Evolutionary conservation across 257 asterid genomes (phyloP).

Genomic region (Knoxia roxburghii): DNA sequence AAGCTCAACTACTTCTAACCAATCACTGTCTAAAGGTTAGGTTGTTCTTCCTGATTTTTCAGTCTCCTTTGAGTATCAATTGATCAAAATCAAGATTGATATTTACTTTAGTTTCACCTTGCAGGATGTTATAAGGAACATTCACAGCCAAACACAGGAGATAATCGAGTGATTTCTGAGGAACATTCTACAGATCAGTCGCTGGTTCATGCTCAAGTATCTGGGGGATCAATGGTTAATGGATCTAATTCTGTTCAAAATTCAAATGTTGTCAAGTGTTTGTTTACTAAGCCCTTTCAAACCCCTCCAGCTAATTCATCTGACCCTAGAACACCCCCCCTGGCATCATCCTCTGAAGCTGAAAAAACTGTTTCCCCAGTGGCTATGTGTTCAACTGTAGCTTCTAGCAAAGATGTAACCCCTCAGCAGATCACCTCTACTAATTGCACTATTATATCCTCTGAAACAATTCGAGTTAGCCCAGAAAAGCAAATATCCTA

Average conservation of each 20-base stretch:
- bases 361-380: constrained; percentile 52
- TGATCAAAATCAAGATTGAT: constrained; percentile 4
- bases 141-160: constrained; percentile 29
- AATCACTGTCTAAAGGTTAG: constrained; percentile 46
- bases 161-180: constrained; percentile 21
- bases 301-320: constrained; percentile 55
- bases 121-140: constrained; percentile 33
- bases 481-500: constrained; percentile 72
- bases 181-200: constrained; percentile 27
- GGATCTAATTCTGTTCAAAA: constrained; percentile 38
- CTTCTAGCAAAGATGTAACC: constrained; percentile 40
- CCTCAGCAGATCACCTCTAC: constrained; percentile 54
- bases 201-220: constrained; percentile 19
- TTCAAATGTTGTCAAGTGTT: constrained; percentile 52
- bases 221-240: constrained; percentile 33
- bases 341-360: constrained; percentile 55
- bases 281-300: constrained; percentile 61
- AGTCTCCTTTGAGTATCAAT: not conserved
- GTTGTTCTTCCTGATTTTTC: not conserved
- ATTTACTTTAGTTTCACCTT: not conserved
- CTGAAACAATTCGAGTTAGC: constrained; percentile 73
- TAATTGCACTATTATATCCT: constrained; percentile 71
- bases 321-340: constrained; percentile 78
- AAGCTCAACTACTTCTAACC: constrained; percentile 21
- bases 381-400: constrained; percentile 39